Percentiles rank a stretch among this genome's conserved stretches.
These are phyloP conservation scores for Hemisphaericaspora lyxosophila DNA, from an alignment of 1,139 yeast genomes.

Conservation along the genomic window DNA sequence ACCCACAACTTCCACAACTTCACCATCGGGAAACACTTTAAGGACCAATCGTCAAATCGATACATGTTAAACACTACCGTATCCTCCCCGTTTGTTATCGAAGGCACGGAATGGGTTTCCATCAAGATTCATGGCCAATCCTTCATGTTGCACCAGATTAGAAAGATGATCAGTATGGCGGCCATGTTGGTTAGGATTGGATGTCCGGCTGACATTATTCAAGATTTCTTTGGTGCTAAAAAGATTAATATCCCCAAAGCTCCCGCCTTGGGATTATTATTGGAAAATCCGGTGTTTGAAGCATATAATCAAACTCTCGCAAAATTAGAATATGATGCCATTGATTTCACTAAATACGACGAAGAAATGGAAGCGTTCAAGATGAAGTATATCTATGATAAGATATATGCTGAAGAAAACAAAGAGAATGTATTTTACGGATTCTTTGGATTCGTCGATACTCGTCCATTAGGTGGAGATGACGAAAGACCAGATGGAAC, in stretches of 20 bases:
- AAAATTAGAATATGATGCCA: slow-evolving; percentile 75
- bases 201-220: slow-evolving; percentile 71
- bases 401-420: slow-evolving; percentile 85
- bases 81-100: slow-evolving; percentile 88
- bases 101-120: slow-evolving; percentile 94
- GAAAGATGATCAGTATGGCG: slow-evolving; percentile 98
- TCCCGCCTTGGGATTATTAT: slow-evolving; percentile 87
- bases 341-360: slow-evolving; percentile 67
- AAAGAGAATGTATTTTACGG: slow-evolving; percentile 86
- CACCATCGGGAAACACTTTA: slow-evolving; percentile 84
- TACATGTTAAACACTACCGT: slow-evolving; percentile 78
- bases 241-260: slow-evolving; percentile 94
- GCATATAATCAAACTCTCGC: slow-evolving; percentile 73
- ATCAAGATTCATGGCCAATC: slow-evolving; percentile 97
- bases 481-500: slow-evolving; percentile 27
- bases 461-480: slow-evolving; percentile 42
- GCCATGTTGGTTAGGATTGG: slow-evolving; percentile 82
- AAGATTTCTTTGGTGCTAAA: slow-evolving; percentile 72
- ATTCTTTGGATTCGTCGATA: slow-evolving; percentile 84
- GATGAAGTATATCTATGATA: slow-evolving; percentile 84
- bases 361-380: slow-evolving; percentile 82
- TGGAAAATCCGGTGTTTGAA: slow-evolving; percentile 91
- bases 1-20: slow-evolving; percentile 95
- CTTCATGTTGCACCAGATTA: slow-evolving; percentile 95
- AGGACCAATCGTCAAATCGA: slow-evolving; percentile 82